These are phyloP conservation scores for Talaromyces trachyspermus DNA, from an alignment of 495 filamentous ascomycete species.

Conservation along the genomic window DNA sequence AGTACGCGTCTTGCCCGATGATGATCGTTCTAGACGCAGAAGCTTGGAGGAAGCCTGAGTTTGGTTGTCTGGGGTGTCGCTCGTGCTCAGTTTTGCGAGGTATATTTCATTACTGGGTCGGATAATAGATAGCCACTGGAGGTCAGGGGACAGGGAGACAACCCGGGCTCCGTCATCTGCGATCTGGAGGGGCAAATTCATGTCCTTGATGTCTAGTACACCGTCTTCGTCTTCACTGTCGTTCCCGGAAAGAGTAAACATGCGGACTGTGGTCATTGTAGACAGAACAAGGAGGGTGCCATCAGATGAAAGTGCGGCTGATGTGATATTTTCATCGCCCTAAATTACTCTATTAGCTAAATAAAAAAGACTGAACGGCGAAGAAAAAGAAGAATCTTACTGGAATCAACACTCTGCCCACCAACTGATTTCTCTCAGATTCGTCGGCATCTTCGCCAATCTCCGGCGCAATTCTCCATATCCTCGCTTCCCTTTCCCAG, in stretches of 20 bases:
- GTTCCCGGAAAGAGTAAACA: slow-evolving; percentile 52
- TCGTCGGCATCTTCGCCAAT: slow-evolving; percentile 31
- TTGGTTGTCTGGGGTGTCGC: slow-evolving; percentile 27
- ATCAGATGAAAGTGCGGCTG: slow-evolving; percentile 62
- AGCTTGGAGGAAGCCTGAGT: slow-evolving; percentile 39
- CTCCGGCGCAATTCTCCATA: slow-evolving; percentile 61
- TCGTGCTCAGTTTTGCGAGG: slow-evolving; percentile 35
- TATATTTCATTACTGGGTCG: slow-evolving; percentile 42
- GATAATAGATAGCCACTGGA: slow-evolving; percentile 49
- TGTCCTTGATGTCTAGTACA: slow-evolving; percentile 58
- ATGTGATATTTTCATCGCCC: slow-evolving; percentile 83
- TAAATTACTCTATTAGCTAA: slow-evolving; percentile 21
- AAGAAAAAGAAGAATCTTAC: slow-evolving; percentile 16
- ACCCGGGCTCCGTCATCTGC: slow-evolving; percentile 56
- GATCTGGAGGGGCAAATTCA: slow-evolving; percentile 47
- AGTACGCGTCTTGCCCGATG: background rate
- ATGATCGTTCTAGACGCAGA: background rate
- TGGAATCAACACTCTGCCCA: slow-evolving; percentile 64
- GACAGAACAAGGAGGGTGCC: slow-evolving; percentile 71
- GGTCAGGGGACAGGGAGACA: slow-evolving; percentile 45
- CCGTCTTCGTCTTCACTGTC: slow-evolving; percentile 38
- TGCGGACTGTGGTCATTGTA: slow-evolving; percentile 67
- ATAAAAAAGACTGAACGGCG: background rate
- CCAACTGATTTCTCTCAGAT: slow-evolving; percentile 48
- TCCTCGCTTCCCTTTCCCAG: slow-evolving; percentile 83